phyloP scores from a whole-genome alignment of 2,329 filamentous ascomycete species.

The Nemania abortiva region DNA sequence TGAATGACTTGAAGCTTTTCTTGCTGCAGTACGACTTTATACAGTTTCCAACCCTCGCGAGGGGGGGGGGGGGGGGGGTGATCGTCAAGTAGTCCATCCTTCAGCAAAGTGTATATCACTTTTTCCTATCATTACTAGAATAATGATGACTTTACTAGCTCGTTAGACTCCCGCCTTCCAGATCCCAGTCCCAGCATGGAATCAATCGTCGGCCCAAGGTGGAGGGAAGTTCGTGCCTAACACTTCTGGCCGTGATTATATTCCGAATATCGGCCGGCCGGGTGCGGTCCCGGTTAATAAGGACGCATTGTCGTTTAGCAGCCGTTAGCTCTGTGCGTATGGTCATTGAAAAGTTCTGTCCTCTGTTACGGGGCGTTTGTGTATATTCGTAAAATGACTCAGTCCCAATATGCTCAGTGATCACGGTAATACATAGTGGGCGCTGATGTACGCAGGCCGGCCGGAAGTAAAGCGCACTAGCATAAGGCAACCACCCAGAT shows the following conservation, averaged over 20 bases:
- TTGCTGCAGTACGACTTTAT: background rate
- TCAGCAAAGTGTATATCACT: conserved; percentile 5
- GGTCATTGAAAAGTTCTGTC: background rate
- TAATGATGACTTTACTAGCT: conserved; percentile 14
- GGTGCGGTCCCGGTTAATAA: background rate
- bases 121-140: background rate
- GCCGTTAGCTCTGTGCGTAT: background rate
- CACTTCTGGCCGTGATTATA: conserved; percentile 7
- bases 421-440: too few relatives aligned
- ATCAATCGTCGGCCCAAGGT: background rate
- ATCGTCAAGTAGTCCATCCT: conserved; percentile 6
- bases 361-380: too few relatives aligned
- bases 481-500: conserved; percentile 1
- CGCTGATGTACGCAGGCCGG: too few relatives aligned
- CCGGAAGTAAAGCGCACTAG: too few relatives aligned
- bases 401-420: too few relatives aligned
- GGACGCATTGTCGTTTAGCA: background rate
- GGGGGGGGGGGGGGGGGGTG: too few relatives aligned
- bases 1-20: conserved; percentile 13
- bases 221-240: background rate
- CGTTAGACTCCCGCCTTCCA: conserved; percentile 9
- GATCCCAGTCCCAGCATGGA: background rate
- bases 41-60: conserved; percentile 1
- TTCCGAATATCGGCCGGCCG: background rate
- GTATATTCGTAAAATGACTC: too few relatives aligned